Evolutionary conservation across 1,284 basidiomycete species (phyloP), one percentile per base, ranked within the genome.

Genomic region (Ustilago sp.): DNA sequence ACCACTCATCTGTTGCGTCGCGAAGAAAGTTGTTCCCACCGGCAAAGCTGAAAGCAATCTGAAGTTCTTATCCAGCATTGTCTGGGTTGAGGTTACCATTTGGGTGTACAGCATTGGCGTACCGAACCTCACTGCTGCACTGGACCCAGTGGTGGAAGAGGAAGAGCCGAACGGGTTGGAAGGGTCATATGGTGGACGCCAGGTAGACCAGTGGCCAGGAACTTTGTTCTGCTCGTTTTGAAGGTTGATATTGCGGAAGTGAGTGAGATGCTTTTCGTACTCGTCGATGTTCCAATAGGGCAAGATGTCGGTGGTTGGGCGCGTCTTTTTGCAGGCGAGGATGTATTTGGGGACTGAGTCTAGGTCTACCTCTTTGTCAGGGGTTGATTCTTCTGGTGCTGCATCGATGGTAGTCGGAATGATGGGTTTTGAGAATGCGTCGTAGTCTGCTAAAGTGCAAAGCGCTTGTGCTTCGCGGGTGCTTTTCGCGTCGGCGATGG

Each of bases 41-140:
- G 93, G 93, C 1, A 97, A 89, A 1, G 88, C 82, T 2, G 89
- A 88, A 48, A 96, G 89, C 5, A 98, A 87, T 12, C 88, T 88
- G 1, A 91, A 91, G 84, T 98, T 98, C 81, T 91, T 93, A 83
- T 98, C 94, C 1, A 98, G 89, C 90, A 98, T 90, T 0, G 94
- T 96, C 87, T 99, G 96, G 0, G 96, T 99, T 77, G 93, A 95
- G 0, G 94, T 94, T 7, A 98, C 92, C 0, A 91, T 91, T 86
- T 98, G 93, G 31, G 92, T 92, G 80, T 98, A 98, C 23, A 95
- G 83, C 41, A 98, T 83, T 17, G 91, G 89, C 65, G 94, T 92
- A 0, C 95, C 95, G 19, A 87, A 68, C 34, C 45, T 28, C 32
- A n/a, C 19, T 68, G 36, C 4, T 28, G 13, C 28, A 28, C 23